Percentiles rank a stretch among this genome's conserved stretches.
phyloP scores from a whole-genome alignment of 2,329 filamentous ascomycete genomes.

The Biscogniauxia mediterranea region DNA sequence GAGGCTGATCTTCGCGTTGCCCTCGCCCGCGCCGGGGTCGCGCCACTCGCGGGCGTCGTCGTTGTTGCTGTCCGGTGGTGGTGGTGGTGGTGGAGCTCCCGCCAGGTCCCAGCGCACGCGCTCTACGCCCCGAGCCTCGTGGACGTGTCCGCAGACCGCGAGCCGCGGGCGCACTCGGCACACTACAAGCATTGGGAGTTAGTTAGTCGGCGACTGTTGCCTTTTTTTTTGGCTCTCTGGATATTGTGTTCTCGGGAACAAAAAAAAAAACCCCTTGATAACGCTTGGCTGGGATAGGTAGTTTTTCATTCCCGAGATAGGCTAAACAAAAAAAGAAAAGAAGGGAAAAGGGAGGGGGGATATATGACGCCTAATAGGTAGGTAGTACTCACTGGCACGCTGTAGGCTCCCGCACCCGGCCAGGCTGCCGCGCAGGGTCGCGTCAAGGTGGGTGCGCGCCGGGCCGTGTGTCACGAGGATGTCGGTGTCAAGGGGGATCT shows the following conservation, averaged over 20 bases:
- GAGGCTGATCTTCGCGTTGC: constrained; percentile 57
- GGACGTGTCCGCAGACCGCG: constrained; percentile 70
- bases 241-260: too few species aligned
- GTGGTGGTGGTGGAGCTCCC: constrained; percentile 39
- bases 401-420: constrained; percentile 62
- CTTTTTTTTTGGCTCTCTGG: too few species aligned
- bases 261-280: too few species aligned
- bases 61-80: too few species aligned
- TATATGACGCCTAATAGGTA: too few species aligned
- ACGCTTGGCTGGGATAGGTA: too few species aligned
- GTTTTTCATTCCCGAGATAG: too few species aligned
- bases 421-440: constrained; percentile 36
- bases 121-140: constrained; percentile 64
- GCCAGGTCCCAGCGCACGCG: constrained; percentile 59
- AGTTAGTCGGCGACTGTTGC: too few species aligned
- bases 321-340: too few species aligned
- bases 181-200: constrained; percentile 32
- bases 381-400: constrained; percentile 30
- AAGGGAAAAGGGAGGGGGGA: too few species aligned
- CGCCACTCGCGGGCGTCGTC: constrained; percentile 50
- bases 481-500: constrained; percentile 60
- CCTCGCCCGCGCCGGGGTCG: constrained; percentile 56
- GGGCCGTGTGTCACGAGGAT: constrained; percentile 72
- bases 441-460: constrained; percentile 58
- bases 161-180: constrained; percentile 62